Evolutionary conservation across 192 early-diverging fungal genomes (phyloP), one percentile per base, ranked within the genome.

Genomic region (Borealophlyctis nickersoniae): DNA sequence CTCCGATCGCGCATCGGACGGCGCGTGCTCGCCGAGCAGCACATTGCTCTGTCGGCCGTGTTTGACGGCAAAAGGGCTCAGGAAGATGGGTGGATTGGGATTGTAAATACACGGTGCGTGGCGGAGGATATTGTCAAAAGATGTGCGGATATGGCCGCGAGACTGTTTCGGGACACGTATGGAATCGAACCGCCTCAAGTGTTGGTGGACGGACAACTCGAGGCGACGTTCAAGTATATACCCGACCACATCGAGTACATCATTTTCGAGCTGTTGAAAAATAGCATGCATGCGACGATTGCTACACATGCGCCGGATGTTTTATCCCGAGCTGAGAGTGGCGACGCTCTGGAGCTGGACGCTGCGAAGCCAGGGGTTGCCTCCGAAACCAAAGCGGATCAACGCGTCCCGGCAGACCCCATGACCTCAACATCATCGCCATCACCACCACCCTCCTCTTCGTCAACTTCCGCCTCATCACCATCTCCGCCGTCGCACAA

Each of bases 211-310:
- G 93, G 91, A 5, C 74, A 86, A 63, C 68, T 75, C 0, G 81
- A 88, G 50, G 89, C 89, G 4, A 75, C 79, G 26, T 93, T 98
- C 70, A 86, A 88, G 64, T 98, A 95, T 70, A 95, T 98, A 56
- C 91, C 94, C 5, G 95, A 92, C 39, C 93, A 98, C 60, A 86
- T 96, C 58, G 92, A 94, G 75, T 94, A 96, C 69, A 90, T 98
- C 36, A 56, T 98, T 22, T 93, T 90, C 57, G 94, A 98, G 78
- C 73, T 98, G 49, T 72, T 98, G 59, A 88, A 89, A 64, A 95
- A 95, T 77, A 83, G 88, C 36, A 89, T 94, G 79, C 73, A 83
- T 45, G 81, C 82, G 56, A 91, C 91, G 24, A 81, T 90, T 62
- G 68, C 74, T 33, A 72, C 76, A 32, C 77, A 84, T 74, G 62